These are phyloP conservation scores for Pyrenophora seminiperda DNA, from an alignment of 2,329 filamentous ascomycete species.

Conservation along the genomic window DNA sequence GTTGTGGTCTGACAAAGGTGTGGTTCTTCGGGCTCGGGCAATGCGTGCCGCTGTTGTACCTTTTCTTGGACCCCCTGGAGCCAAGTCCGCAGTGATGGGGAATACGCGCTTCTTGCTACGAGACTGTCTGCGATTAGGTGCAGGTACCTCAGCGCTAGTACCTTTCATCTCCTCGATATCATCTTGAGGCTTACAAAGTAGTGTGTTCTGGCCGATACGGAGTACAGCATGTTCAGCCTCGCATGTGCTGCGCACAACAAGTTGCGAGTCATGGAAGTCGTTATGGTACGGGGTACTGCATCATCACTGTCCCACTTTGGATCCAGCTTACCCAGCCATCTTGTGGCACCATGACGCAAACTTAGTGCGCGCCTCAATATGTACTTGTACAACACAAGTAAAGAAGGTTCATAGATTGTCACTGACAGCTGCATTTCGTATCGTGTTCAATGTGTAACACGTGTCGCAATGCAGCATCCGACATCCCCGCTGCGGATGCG, in stretches of 20 bases:
- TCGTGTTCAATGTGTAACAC: conserved; percentile 1
- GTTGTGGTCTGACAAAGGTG: background rate
- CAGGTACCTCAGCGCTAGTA: background rate
- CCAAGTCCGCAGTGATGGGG: conserved; percentile 1
- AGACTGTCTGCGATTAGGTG: conserved; percentile 1
- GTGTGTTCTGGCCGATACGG: no score
- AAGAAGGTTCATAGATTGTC: conserved; percentile 4
- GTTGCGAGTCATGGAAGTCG: conserved; percentile 10
- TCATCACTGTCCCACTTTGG: conserved; percentile 2
- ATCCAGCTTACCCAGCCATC: conserved; percentile 1
- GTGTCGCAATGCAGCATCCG: background rate
- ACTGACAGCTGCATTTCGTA: conserved; percentile 9
- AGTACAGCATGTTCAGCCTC: background rate
- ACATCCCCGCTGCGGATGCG: conserved; percentile 4
- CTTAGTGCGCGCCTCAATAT: conserved; percentile 3
- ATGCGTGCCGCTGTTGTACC: background rate
- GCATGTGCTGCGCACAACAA: conserved; percentile 4
- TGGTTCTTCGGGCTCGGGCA: background rate
- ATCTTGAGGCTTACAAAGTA: no score
- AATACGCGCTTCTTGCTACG: background rate
- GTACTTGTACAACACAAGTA: background rate
- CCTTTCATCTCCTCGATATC: background rate
- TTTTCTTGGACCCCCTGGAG: background rate
- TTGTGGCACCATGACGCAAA: conserved; percentile 4
- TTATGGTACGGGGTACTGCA: background rate